Evolutionary conservation across 257 asterid species (phyloP).

Genomic region (Coffea eugenioides): DNA sequence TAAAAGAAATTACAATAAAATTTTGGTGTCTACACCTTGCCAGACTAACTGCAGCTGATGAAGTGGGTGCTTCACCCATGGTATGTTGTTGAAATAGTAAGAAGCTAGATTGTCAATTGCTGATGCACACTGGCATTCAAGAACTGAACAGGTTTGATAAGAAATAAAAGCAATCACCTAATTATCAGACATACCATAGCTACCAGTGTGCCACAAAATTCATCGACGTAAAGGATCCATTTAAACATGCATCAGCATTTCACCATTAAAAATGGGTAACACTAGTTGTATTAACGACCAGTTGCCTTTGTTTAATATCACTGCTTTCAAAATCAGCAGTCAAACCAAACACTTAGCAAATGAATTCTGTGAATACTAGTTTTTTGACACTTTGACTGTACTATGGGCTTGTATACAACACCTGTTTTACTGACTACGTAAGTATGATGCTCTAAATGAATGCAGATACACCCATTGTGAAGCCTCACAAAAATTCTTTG

Average conservation of each 20-base stretch:
- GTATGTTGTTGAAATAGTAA: conserved; percentile 78
- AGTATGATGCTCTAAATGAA: background rate
- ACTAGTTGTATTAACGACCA: background rate
- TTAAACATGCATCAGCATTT: background rate
- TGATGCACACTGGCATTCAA: conserved; percentile 71
- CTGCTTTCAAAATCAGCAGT: background rate
- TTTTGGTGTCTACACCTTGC: conserved; percentile 15
- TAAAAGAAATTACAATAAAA: no score
- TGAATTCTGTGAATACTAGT: background rate
- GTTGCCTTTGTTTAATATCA: background rate
- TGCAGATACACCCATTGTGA: background rate
- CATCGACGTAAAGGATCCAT: background rate
- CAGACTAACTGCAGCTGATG: conserved; percentile 75
- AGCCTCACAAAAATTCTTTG: background rate
- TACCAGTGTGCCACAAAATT: background rate
- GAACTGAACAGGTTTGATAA: background rate
- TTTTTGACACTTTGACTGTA: background rate
- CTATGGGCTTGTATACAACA: background rate
- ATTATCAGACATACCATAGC: background rate
- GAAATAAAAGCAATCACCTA: conserved; percentile 1
- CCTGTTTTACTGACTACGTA: background rate
- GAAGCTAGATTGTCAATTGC: conserved; percentile 89
- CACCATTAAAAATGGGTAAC: background rate
- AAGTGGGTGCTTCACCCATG: conserved; percentile 68
- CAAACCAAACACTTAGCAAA: background rate